Percentiles rank a stretch among this genome's conserved stretches.
phyloP scores from a whole-genome alignment of 2,329 filamentous ascomycete species.

The Drechslera avenae region DNA sequence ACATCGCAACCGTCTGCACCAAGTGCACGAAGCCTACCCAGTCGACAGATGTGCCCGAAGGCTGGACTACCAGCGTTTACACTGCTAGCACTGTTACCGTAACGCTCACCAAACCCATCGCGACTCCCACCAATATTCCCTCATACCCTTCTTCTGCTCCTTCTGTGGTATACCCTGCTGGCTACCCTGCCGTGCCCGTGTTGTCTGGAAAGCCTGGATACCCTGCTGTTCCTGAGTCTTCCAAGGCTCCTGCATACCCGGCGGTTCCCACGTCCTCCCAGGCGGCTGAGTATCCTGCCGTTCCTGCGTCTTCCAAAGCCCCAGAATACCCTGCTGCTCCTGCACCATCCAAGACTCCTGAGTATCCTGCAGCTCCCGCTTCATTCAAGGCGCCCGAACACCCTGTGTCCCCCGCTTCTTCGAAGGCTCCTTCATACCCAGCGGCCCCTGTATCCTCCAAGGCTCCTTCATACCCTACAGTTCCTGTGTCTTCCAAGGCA shows the following conservation, averaged over 20 bases:
- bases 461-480: constrained; percentile 1
- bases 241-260: constrained; percentile 8
- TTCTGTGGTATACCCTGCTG: constrained; percentile 13
- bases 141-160: constrained; percentile 17
- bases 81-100: constrained; percentile 38
- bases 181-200: constrained; percentile 14
- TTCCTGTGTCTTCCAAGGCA: not conserved
- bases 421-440: constrained; percentile 8
- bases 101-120: constrained; percentile 40
- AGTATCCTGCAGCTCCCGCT: not conserved
- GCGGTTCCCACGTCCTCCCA: constrained; percentile 1
- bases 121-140: constrained; percentile 24
- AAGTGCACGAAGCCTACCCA: constrained; percentile 27
- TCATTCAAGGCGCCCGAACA: constrained; percentile 1
- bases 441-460: constrained; percentile 1
- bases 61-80: constrained; percentile 42
- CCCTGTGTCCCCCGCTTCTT: not conserved
- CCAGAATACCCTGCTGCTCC: constrained; percentile 5
- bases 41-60: constrained; percentile 29
- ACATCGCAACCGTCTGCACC: constrained; percentile 37
- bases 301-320: not conserved
- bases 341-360: constrained; percentile 6
- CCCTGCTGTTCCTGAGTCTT: not conserved
- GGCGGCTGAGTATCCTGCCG: constrained; percentile 1
- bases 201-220: constrained; percentile 10